Conservation (phyloP, 306 rosid genomes). For the Trichosanthes cucumerina region DNA sequence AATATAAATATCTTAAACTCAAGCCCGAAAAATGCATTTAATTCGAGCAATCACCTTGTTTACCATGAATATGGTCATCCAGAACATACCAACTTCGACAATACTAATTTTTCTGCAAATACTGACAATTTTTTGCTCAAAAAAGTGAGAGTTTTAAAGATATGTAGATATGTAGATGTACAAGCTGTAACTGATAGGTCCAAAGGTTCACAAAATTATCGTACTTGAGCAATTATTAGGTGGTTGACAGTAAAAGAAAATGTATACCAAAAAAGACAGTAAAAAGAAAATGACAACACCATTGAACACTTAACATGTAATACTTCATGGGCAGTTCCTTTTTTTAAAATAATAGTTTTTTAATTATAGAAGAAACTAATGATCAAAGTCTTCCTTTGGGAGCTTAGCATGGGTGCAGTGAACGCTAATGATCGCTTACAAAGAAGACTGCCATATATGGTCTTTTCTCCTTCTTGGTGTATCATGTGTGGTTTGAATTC, state of each 20-base stretch:
- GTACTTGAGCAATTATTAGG: neutral
- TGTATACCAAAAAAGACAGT: too few relatives aligned
- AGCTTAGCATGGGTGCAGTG: too few relatives aligned
- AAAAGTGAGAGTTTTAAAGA: neutral
- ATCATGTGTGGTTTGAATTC: too few relatives aligned
- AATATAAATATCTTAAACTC: neutral
- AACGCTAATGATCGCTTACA: too few relatives aligned
- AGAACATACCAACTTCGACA: neutral
- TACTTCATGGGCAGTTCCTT: neutral
- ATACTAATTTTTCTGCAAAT: neutral
- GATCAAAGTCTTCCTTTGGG: too few relatives aligned
- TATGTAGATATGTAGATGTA: neutral
- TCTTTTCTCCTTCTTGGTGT: too few relatives aligned
- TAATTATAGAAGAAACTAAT: too few relatives aligned
- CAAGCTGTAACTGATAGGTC: neutral
- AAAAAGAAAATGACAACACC: neutral
- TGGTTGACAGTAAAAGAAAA: neutral
- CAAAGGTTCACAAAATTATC: neutral
- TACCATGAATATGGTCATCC: neutral
- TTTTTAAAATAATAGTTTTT: neutral
- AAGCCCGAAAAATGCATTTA: neutral
- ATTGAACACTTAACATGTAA: neutral
- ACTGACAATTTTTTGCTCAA: neutral
- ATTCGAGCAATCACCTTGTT: neutral
- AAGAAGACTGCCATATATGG: too few relatives aligned